Evolutionary conservation across 306 rosid species (phyloP).

Genomic region (Mimosa pudica): DNA sequence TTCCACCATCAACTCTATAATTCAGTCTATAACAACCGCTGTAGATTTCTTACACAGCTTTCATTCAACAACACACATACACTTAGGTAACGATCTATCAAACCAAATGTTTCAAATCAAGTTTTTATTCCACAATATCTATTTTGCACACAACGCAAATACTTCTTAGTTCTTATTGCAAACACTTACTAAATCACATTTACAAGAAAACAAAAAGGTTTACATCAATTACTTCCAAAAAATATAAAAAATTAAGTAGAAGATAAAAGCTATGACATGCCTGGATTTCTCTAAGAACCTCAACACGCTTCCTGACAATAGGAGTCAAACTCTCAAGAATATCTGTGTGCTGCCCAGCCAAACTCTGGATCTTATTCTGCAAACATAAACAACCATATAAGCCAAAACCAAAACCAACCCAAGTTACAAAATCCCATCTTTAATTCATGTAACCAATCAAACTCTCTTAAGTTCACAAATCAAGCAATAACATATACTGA

Average conservation of each 20-base stretch:
- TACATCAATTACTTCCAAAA: not conserved
- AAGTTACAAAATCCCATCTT: not conserved
- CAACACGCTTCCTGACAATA: conserved; percentile 76
- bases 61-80: not conserved
- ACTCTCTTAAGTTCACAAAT: not conserved
- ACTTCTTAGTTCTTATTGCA: not conserved
- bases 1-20: not conserved
- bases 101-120: not conserved
- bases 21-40: not conserved
- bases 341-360: conserved; percentile 86
- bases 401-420: not conserved
- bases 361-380: conserved; percentile 82
- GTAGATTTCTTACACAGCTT: not conserved
- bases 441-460: not conserved
- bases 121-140: not conserved
- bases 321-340: conserved; percentile 66
- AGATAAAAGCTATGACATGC: conserved; percentile 29
- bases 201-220: not conserved
- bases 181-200: not conserved
- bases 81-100: not conserved
- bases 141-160: not conserved
- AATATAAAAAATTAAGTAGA: not conserved
- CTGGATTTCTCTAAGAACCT: conserved; percentile 89
- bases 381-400: not conserved
- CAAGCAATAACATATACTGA: no score